A percentile compares a stretch with the other conserved stretches of the same genome.
phyloP scores from a whole-genome alignment of 148 eudicot species.

The Rhododendron henanense region DNA sequence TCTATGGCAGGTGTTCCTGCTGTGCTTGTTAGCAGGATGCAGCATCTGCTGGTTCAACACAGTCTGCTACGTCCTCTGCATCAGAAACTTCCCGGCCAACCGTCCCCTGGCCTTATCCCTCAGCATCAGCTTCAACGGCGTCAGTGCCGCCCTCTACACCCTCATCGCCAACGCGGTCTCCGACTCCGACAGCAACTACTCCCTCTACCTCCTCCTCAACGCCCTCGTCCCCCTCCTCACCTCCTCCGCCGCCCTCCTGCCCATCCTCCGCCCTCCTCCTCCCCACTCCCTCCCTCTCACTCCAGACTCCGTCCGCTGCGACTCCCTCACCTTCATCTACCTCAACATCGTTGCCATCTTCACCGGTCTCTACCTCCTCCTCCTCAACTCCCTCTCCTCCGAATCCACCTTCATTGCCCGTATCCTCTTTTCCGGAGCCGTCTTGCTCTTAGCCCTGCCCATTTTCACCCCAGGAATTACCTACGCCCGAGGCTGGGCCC shows the following conservation, averaged over 20 bases:
- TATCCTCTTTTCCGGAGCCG: constrained; percentile 54
- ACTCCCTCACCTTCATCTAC: constrained; percentile 54
- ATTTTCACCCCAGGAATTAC: constrained; percentile 54
- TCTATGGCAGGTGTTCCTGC: constrained; percentile 40
- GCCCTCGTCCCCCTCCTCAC: constrained; percentile 55
- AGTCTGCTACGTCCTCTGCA: constrained; percentile 80
- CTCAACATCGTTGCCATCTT: constrained; percentile 54
- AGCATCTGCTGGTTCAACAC: constrained; percentile 97
- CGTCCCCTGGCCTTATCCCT: constrained; percentile 68
- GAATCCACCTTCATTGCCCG: constrained; percentile 21
- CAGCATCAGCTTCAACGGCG: constrained; percentile 78
- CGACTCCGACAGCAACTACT: constrained; percentile 19
- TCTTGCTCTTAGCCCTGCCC: constrained; percentile 50
- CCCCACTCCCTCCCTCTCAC: constrained; percentile 34
- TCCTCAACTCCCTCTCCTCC: constrained; percentile 39
- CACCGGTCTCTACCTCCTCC: constrained; percentile 79
- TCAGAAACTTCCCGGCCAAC: constrained; percentile 53
- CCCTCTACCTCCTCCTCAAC: constrained; percentile 66
- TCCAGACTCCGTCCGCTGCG: constrained; percentile 30
- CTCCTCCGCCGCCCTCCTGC: constrained; percentile 49
- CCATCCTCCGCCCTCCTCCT: constrained; percentile 59
- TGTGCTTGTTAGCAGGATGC: constrained; percentile 72
- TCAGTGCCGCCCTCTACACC: constrained; percentile 75
- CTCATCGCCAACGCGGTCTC: constrained; percentile 57
- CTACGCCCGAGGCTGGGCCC: constrained; percentile 65